Base-by-base conservation (phyloP, 768 basidiomycete species). In the Tremella fuciformis region DNA sequence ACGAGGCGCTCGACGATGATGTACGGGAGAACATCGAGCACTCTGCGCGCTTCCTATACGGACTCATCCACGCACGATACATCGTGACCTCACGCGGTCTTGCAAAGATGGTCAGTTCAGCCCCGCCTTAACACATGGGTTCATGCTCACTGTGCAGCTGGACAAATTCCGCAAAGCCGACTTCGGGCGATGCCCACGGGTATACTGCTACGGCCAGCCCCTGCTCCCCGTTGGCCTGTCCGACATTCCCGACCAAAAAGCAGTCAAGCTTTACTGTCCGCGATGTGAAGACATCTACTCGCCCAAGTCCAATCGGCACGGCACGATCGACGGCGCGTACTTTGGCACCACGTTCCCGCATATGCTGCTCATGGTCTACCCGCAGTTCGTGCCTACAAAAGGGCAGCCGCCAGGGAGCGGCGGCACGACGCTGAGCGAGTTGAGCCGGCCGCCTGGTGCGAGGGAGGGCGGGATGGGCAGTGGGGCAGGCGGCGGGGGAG, bases 131-230 rank as follows among this genome's bases (percentile, higher is more conserved):
- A 46, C n/a, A 46, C 22, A 13, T 16, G 53, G 55, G 9, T 42
- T 42, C 7, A 13, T 25, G 4, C 18, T 52, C 37, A 50, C 34
- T 42, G 22, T 34, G 4, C 70, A 81, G 80, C 77, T 97, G 57
- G 92, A 97, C 67, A 99, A 99, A 79, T 97, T 94, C 82, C 96
- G 93, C 78, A 88, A 90, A 64, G 92, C 90, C 55, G 96, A 99
- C 76, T 99, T 99, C 69, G 94, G 96, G 24, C 88, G 96, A 48
- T 99, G 96, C 79, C 96, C 96, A 2, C 89, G 96, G 62, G 96
- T 98, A 22, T 84, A 94, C 66, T 98, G 96, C 81, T 88, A 91
- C 74, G 83, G 84, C 4, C 96, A 98, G 74, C 87, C 92, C 15
- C 88, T 99, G 63, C 88, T 98, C 29, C 96, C 96, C 15, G 90